Evolutionary conservation across 768 basidiomycete species (phyloP), one percentile per base, ranked within the genome.

Genomic region (Candolleomyces efflorescens): DNA sequence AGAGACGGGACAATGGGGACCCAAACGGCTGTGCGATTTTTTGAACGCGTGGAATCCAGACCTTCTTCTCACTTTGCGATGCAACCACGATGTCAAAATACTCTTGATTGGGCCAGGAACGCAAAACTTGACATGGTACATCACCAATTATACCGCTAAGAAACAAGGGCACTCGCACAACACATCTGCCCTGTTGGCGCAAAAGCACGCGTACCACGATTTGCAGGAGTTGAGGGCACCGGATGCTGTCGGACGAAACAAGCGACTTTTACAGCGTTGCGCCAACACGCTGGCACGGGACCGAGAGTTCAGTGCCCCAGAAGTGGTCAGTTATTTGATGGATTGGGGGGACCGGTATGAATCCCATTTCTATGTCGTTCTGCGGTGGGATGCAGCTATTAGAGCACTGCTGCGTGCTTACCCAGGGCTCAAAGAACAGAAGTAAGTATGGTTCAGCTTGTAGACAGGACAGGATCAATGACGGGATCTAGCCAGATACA

Each of bases 41-140:
- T 3, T 75, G 7, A 75, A 74, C 49, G 62, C 53, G 12, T 75
- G 64, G 65, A 65, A 64, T 36, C 71, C 73, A 0, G 24, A 56
- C 0, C 15, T 79, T 0, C 10, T 71, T 3, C 27, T 63, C 2
- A 54, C 59, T 11, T 6, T 67, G 0, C 53, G 67, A 0, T 65
- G 63, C 55, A 82, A 81, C 60, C 68, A 76, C 38, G 73, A 81
- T 58, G 51, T 64, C 3, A 79, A 81, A 51, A 48, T 79, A 0
- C 51, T 81, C 0, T 65, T 69, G 4, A 71, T 71, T 53, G 72
- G 69, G 0, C n/a, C 5, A 0, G 73, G 75, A 0, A 78, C 75
- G 0, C 68, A 64, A 24, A 63, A 69, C 3, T 58, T 76, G 0
- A 63, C 69, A 0, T 76, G 63, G 51, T 82, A 82, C 47, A 66